phyloP scores from a whole-genome alignment of 2,329 filamentous ascomycete genomes.

The Aspergillus sergii region DNA sequence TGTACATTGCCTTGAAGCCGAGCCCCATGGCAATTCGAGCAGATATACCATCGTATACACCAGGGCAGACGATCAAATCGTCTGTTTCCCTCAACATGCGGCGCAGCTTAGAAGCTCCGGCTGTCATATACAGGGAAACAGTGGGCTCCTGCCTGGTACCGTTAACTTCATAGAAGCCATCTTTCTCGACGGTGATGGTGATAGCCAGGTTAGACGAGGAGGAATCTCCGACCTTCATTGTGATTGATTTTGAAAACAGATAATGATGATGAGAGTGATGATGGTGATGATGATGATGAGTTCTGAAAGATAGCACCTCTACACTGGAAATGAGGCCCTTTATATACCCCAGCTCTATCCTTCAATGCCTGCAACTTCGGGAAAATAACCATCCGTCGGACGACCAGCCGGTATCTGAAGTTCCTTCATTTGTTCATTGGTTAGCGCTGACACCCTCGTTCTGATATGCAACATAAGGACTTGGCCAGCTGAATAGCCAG shows the following conservation, averaged over 20 bases:
- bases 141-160: slow-evolving; percentile 31
- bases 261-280: neutral
- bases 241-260: neutral
- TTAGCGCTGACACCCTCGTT: neutral
- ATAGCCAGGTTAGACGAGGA: slow-evolving; percentile 27
- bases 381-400: neutral
- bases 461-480: neutral
- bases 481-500: neutral
- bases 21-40: slow-evolving; percentile 63
- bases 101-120: slow-evolving; percentile 33
- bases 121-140: slow-evolving; percentile 31
- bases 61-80: slow-evolving; percentile 58
- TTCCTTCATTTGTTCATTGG: neutral
- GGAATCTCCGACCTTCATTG: slow-evolving; percentile 19
- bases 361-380: neutral
- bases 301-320: neutral
- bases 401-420: neutral
- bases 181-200: slow-evolving; percentile 36
- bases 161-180: slow-evolving; percentile 36
- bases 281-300: slow-evolving; percentile 1
- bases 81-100: slow-evolving; percentile 30
- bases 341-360: neutral
- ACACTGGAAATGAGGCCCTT: neutral
- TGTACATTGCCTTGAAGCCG: slow-evolving; percentile 69
- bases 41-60: slow-evolving; percentile 70